Evolutionary conservation across 1,284 basidiomycete genomes (phyloP).

Genomic region (Caloboletus inedulis): DNA sequence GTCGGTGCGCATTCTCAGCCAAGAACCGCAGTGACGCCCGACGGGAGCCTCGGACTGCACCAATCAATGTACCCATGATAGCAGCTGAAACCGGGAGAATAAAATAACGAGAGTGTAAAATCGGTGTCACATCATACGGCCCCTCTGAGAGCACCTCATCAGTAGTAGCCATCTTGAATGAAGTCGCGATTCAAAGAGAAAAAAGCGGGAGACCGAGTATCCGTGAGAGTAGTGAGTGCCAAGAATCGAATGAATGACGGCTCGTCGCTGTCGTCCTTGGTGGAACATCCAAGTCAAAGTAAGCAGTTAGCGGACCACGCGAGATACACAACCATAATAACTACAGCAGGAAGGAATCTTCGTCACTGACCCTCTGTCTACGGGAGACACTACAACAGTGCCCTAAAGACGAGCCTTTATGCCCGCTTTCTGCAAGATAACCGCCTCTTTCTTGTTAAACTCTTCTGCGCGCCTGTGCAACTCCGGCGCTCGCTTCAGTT

Average conservation of each 20-base stretch:
- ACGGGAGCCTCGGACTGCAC: constrained; percentile 68
- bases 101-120: constrained; percentile 34
- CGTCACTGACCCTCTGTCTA: not conserved
- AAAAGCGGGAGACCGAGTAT: not conserved
- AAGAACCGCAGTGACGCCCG: constrained; percentile 53
- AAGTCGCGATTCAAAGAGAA: not conserved
- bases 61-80: constrained; percentile 61
- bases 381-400: too few species aligned
- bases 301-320: not conserved
- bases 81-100: constrained; percentile 55
- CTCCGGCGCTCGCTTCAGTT: constrained; percentile 67
- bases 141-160: constrained; percentile 5
- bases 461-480: constrained; percentile 53
- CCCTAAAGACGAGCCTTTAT: constrained; percentile 53
- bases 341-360: not conserved
- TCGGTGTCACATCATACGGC: constrained; percentile 32
- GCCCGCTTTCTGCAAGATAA: constrained; percentile 54
- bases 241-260: not conserved
- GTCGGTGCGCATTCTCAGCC: constrained; percentile 69
- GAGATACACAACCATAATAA: not conserved
- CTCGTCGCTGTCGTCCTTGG: not conserved
- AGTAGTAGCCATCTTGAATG: constrained; percentile 15
- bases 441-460: constrained; percentile 57
- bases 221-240: not conserved
- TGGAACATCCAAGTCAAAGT: too few species aligned